Evolutionary conservation across 169 alveolate species (phyloP), one percentile per base, ranked within the genome.

Genomic region (Plasmodium cynomolgi): DNA sequence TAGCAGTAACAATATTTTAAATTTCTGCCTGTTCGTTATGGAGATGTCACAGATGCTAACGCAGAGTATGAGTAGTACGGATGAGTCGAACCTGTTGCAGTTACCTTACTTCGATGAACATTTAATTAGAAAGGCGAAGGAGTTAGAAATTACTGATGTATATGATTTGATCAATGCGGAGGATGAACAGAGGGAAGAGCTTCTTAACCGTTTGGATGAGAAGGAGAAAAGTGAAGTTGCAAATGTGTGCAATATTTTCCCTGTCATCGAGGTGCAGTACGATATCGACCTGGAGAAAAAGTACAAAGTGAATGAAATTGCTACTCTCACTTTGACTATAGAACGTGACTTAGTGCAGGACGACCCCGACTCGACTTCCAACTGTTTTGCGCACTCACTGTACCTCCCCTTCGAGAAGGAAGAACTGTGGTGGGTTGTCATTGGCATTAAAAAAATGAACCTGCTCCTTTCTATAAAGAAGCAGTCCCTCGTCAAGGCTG

Each of bases 361-460:
- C 41, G 97, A 95, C 47, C 97, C 97, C 7, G 95, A 96, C 44
- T 96, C 96, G 3, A 23, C 37, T 6, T 33, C 77, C 77, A 68
- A 68, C 37, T 26, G 31, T 72, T 96, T 97, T 44, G 99, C 98
- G 3, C 97, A 96, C 80, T 98, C 99, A 13, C 99, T 99, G 17
- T 97, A 96, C 86, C 99, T 97, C 97, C 99, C 99, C 7, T 96
- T 97, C 90, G 99, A 97, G 90, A 99, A 99, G 97, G 99, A 98
- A 91, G 99, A 99, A 93, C 96, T 98, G 93, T 99, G 99, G 99
- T 99, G 99, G 99, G 96, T 99, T 39, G 98, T 99, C 44, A 96
- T 99, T 26, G 99, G 99, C 3, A 98, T 98, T 91, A 97, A 98
- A 13, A 96, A 96, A 54, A 91, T 97, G 31, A 98, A 98, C 92